Conservation (phyloP, 192 early-diverging fungal genomes). For the Funneliformis geosporum region DNA sequence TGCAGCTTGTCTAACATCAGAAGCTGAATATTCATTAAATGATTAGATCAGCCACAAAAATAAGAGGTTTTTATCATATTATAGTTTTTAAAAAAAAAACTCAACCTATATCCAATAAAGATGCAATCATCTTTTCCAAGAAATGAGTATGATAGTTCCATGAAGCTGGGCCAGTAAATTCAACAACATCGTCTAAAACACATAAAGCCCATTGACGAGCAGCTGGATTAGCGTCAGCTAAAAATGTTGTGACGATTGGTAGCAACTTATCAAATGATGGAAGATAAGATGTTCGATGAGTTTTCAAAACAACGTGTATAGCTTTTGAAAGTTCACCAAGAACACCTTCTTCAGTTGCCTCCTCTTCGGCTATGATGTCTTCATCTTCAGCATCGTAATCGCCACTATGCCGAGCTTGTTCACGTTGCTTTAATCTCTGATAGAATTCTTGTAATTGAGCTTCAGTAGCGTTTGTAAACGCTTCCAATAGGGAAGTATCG, state of each 20-base stretch:
- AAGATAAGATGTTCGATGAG: slow-evolving; percentile 71
- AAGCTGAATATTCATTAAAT: slow-evolving; percentile 17
- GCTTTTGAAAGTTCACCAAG: slow-evolving; percentile 81
- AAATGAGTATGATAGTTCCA: slow-evolving; percentile 68
- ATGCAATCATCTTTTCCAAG: slow-evolving; percentile 61
- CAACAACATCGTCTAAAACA: slow-evolving; percentile 90
- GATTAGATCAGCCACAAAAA: neutral
- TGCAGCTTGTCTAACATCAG: slow-evolving; percentile 90
- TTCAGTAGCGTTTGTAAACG: slow-evolving; percentile 68
- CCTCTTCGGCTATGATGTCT: slow-evolving; percentile 82
- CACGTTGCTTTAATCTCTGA: slow-evolving; percentile 72
- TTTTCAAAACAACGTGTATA: slow-evolving; percentile 79
- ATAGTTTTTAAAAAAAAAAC: neutral
- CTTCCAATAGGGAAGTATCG: slow-evolving; percentile 62
- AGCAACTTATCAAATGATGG: slow-evolving; percentile 82
- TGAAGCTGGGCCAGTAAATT: slow-evolving; percentile 80
- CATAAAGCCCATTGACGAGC: slow-evolving; percentile 92
- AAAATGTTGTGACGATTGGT: slow-evolving; percentile 67
- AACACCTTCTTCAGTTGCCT: slow-evolving; percentile 76
- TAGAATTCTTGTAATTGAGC: slow-evolving; percentile 78
- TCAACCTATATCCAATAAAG: slow-evolving; percentile 48
- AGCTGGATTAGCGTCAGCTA: slow-evolving; percentile 63
- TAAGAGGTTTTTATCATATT: neutral
- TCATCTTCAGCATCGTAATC: slow-evolving; percentile 95
- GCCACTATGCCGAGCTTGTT: slow-evolving; percentile 66